Conservation (phyloP, 306 rosid genomes). For the Hippophae gyantsensis region DNA sequence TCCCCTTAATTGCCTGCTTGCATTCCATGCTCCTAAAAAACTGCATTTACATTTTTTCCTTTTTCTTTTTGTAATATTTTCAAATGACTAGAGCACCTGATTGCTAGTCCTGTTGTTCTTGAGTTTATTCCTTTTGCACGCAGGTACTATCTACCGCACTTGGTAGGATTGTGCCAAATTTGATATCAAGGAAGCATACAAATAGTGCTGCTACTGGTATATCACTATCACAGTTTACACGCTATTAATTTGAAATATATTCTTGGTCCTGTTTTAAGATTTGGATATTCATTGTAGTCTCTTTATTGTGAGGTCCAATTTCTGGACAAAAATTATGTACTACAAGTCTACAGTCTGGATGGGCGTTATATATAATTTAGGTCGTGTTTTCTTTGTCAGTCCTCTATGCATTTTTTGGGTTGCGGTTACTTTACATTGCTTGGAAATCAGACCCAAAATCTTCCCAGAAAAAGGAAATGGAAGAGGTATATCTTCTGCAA, state of each 20-base stretch:
- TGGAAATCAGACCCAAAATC: constrained; percentile 94
- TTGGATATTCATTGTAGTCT: no score
- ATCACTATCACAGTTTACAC: no score
- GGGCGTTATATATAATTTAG: constrained; percentile 5
- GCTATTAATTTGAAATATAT: no score
- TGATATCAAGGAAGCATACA: constrained; percentile 97
- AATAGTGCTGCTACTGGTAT: constrained; percentile 98
- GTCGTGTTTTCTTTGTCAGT: constrained; percentile 43
- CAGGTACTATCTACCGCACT: constrained; percentile 96
- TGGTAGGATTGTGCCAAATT: constrained; percentile 97
- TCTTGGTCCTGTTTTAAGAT: no score
- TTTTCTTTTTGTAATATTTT: no score
- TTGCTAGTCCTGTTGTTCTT: constrained; percentile 18
- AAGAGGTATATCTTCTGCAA: constrained; percentile 49
- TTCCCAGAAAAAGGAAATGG: constrained; percentile 96
- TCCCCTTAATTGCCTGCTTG: constrained; percentile 1
- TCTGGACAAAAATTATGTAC: not conserved
- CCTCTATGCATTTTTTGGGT: constrained; percentile 83
- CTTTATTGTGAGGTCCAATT: not conserved
- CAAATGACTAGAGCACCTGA: not conserved
- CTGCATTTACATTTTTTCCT: no score
- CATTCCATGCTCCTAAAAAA: not conserved
- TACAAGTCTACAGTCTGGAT: no score
- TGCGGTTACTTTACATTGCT: constrained; percentile 87
- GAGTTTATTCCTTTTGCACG: constrained; percentile 19